These are phyloP conservation scores for Datisca glomerata DNA, from an alignment of 306 rosid species.

Conservation along the genomic window DNA sequence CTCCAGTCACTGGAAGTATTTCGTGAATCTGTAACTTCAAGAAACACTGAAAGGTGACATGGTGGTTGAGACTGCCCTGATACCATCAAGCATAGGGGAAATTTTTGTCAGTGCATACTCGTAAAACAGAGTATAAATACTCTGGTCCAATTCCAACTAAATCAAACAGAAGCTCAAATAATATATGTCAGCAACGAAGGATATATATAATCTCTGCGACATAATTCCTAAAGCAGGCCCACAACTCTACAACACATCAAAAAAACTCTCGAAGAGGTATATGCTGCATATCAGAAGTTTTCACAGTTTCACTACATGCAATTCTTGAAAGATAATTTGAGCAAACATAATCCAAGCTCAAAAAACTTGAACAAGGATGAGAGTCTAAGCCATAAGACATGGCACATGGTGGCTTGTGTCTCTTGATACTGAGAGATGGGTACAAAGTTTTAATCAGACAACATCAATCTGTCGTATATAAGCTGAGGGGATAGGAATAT, in stretches of 20 bases:
- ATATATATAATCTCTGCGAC: background rate
- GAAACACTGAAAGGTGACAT: conserved; percentile 98
- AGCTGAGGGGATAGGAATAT: no score
- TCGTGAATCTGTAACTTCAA: conserved; percentile 97
- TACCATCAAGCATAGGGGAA: conserved; percentile 30
- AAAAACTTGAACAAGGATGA: conserved; percentile 14
- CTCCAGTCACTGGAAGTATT: conserved; percentile 97
- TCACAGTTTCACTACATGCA: background rate
- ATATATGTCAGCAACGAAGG: background rate
- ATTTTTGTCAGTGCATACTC: conserved; percentile 31
- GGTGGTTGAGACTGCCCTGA: conserved; percentile 99
- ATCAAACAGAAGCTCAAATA: no score
- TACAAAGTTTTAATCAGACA: conserved; percentile 11
- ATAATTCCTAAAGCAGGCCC: background rate
- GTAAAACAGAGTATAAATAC: background rate
- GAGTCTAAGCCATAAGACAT: conserved; percentile 15
- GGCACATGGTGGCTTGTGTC: conserved; percentile 15
- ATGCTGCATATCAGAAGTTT: no score
- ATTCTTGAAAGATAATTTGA: conserved; percentile 7
- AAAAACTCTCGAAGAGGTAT: background rate
- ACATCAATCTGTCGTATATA: no score
- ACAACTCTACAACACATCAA: background rate
- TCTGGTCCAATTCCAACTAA: background rate
- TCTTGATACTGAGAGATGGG: conserved; percentile 23
- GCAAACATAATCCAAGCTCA: conserved; percentile 8